Evolutionary conservation across 306 rosid species (phyloP), one percentile per base, ranked within the genome.

Genomic region (Urtica urens): DNA sequence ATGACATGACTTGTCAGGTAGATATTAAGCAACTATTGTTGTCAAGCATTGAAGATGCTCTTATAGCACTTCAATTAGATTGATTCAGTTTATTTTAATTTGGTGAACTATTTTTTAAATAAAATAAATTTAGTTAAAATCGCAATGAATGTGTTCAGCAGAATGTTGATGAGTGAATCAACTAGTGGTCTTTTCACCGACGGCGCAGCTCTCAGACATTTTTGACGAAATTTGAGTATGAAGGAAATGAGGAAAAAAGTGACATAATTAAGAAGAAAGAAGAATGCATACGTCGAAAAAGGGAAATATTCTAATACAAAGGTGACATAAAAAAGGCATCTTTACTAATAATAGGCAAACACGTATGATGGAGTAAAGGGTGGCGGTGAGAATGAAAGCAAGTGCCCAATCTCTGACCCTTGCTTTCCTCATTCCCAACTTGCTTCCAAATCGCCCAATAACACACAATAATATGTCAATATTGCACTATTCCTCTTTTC

Each of bases 371-470:
- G 21, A 10, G 48, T 10, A n/a, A 26, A 24, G 37, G 45, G 11
- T 8, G 57, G 23, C 23, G 38, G 33, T 17, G 49, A 17, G 49
- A 24, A n/a, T 23, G 59, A 16, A 17, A 10, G 15, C 11, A 35
- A 35, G n/a, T 35, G 23, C 46, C 58, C 23, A 38, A n/a, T 10
- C 19, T 23, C 34, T 53, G 34, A 14, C 34, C 10, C 10, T 35
- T 26, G 25, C 49, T 39, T 26, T 14, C 38, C 37, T 39, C 59
- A n/a, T 48, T 48, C 23, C 53, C 53, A 48, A 48, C 53, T 48
- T 48, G 38, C 17, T 10, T 11, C 19, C 19, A 7, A 38, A 39
- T 5, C 44, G 18, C 20, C 15, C 6, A 8, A 39, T 38, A 14
- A 11, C 49, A 13, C 29, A 17, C 18, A 42, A 6, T 14, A 17